These are phyloP conservation scores for Colletotrichum melonis DNA, from an alignment of 2,329 filamentous ascomycete genomes.

Conservation along the genomic window DNA sequence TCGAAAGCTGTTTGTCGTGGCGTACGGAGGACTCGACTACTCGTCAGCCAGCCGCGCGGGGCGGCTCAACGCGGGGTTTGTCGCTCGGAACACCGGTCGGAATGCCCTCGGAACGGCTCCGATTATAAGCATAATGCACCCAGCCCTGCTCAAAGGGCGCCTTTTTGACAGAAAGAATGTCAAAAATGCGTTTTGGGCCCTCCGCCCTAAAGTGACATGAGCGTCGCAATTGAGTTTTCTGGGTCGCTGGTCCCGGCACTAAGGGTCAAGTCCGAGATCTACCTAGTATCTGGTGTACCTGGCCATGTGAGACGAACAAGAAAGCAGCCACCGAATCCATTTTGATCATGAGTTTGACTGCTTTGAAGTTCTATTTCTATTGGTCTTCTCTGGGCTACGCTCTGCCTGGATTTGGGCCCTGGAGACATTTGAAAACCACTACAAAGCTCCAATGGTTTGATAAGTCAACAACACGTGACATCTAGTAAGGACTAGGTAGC, in stretches of 20 bases:
- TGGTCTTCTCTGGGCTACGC: neutral
- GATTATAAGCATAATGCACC: neutral
- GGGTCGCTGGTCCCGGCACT: neutral
- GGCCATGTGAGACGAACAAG: neutral
- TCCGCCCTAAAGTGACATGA: neutral
- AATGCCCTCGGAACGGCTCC: neutral
- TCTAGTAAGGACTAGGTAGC: neutral
- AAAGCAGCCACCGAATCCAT: neutral
- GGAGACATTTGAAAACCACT: neutral
- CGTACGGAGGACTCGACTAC: too few species aligned
- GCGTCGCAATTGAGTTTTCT: neutral
- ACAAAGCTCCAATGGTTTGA: neutral
- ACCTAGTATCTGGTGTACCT: neutral
- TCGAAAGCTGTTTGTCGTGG: neutral
- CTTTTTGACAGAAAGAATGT: neutral
- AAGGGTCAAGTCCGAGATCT: neutral
- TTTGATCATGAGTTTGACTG: neutral
- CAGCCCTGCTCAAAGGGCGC: neutral
- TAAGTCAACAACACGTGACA: neutral
- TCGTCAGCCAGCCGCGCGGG: neutral
- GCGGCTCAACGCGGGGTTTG: neutral
- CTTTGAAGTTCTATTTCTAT: neutral
- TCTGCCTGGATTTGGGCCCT: too few species aligned
- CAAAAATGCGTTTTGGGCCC: neutral
- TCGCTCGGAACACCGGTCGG: neutral